These are phyloP conservation scores for Laetiporus sulphureus DNA, from an alignment of 1,284 basidiomycete genomes.

Conservation along the genomic window DNA sequence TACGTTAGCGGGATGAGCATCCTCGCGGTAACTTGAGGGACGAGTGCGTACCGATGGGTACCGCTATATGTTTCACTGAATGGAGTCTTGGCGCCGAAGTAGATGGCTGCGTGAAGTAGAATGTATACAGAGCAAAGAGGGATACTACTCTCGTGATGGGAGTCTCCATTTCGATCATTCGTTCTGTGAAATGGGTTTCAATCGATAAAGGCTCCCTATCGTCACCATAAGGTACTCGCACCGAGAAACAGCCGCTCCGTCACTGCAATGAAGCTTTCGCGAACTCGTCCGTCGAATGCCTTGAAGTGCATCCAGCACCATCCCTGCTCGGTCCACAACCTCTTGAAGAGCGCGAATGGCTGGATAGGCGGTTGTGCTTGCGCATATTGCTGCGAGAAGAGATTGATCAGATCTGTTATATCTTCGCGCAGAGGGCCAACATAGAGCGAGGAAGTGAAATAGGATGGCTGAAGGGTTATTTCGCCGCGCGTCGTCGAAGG, in stretches of 20 bases:
- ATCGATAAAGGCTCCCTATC: no score
- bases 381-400: constrained; percentile 42
- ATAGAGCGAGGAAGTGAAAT: constrained; percentile 71
- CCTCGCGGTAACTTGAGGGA: neutral
- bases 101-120: constrained; percentile 59
- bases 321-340: constrained; percentile 55
- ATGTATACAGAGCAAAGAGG: constrained; percentile 62
- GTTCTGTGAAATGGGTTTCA: constrained; percentile 47
- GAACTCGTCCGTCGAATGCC: constrained; percentile 55
- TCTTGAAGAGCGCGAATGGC: constrained; percentile 65
- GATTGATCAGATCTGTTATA: constrained; percentile 41
- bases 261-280: constrained; percentile 52
- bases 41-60: constrained; percentile 48
- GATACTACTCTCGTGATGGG: constrained; percentile 48
- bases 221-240: constrained; percentile 30
- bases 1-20: constrained; percentile 6
- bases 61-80: constrained; percentile 39
- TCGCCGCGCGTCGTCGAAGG: constrained; percentile 47
- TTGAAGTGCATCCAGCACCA: constrained; percentile 73
- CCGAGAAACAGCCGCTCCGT: constrained; percentile 62
- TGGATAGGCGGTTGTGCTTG: constrained; percentile 21
- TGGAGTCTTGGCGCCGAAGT: constrained; percentile 43
- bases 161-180: constrained; percentile 37
- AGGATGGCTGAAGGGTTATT: constrained; percentile 58
- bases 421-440: constrained; percentile 61